phyloP scores from a whole-genome alignment of 169 alveolate species.

The Theileria orientalis region DNA sequence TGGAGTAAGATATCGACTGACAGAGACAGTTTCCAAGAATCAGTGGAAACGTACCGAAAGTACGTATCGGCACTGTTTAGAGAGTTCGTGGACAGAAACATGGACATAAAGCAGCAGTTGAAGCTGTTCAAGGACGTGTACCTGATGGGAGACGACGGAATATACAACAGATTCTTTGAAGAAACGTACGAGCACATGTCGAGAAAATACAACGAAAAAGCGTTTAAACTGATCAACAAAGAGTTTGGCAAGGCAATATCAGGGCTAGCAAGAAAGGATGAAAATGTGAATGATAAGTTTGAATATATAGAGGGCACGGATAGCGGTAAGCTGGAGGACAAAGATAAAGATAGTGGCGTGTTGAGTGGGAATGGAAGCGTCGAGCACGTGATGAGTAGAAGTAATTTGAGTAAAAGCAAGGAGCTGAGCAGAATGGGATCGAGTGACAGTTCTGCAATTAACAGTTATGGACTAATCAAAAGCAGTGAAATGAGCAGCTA shows the following conservation, averaged over 20 bases:
- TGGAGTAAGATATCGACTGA: slow-evolving; percentile 31
- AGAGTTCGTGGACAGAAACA: slow-evolving; percentile 58
- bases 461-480: too few species aligned
- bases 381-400: too few species aligned
- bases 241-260: neutral
- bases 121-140: slow-evolving; percentile 63
- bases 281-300: too few species aligned
- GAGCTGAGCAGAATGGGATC: too few species aligned
- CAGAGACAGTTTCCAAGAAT: slow-evolving; percentile 44
- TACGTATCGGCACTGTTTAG: slow-evolving; percentile 68
- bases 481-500: too few species aligned
- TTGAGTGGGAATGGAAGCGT: too few species aligned
- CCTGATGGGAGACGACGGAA: slow-evolving; percentile 63
- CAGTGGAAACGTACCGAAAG: slow-evolving; percentile 64
- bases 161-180: slow-evolving; percentile 64
- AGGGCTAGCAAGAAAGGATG: neutral
- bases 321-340: neutral
- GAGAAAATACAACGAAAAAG: neutral
- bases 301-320: neutral
- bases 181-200: slow-evolving; percentile 64
- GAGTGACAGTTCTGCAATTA: too few species aligned
- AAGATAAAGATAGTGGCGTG: too few species aligned
- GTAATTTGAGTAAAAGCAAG: too few species aligned
- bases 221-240: neutral
- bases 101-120: slow-evolving; percentile 49